Evolutionary conservation across 305 asterid species (phyloP).

Genomic region (Solanum chacoense): DNA sequence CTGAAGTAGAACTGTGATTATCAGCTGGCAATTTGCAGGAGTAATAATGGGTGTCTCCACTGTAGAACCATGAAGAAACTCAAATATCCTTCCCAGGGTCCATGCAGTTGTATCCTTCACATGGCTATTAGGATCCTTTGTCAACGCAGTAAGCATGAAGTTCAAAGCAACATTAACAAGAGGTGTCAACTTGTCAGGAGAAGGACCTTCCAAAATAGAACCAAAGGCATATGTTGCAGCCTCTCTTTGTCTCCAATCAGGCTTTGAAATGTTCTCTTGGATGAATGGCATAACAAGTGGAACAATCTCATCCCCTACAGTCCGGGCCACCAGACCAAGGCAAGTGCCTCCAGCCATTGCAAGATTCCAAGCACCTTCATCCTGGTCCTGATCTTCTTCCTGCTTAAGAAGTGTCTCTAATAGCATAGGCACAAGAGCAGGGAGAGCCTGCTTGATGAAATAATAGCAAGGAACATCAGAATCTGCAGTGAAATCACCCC

Average conservation of each 20-base stretch:
- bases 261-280: slow-evolving; percentile 64
- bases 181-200: slow-evolving; percentile 67
- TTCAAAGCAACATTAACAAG: slow-evolving; percentile 68
- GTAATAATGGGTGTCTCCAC: slow-evolving; percentile 63
- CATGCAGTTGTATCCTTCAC: slow-evolving; percentile 96
- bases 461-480: slow-evolving; percentile 71
- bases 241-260: slow-evolving; percentile 90
- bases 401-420: slow-evolving; percentile 89
- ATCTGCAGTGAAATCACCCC: slow-evolving; percentile 70
- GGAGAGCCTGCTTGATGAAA: slow-evolving; percentile 83
- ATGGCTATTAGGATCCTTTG: slow-evolving; percentile 74
- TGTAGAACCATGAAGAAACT: slow-evolving; percentile 77
- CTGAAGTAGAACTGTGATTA: slow-evolving; percentile 66
- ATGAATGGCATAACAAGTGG: slow-evolving; percentile 87
- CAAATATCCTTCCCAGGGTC: slow-evolving; percentile 89
- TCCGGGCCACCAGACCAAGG: slow-evolving; percentile 84
- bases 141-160: slow-evolving; percentile 76
- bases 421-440: slow-evolving; percentile 80
- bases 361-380: slow-evolving; percentile 92
- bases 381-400: slow-evolving; percentile 94
- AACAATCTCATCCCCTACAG: slow-evolving; percentile 87
- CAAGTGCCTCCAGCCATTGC: slow-evolving; percentile 99
- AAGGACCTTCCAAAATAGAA: slow-evolving; percentile 93
- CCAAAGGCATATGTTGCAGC: slow-evolving; percentile 95
- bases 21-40: slow-evolving; percentile 65